Evolutionary conservation across 164 flowering plant species (phyloP), one percentile per base, ranked within the genome.

Genomic region (Sedum album): DNA sequence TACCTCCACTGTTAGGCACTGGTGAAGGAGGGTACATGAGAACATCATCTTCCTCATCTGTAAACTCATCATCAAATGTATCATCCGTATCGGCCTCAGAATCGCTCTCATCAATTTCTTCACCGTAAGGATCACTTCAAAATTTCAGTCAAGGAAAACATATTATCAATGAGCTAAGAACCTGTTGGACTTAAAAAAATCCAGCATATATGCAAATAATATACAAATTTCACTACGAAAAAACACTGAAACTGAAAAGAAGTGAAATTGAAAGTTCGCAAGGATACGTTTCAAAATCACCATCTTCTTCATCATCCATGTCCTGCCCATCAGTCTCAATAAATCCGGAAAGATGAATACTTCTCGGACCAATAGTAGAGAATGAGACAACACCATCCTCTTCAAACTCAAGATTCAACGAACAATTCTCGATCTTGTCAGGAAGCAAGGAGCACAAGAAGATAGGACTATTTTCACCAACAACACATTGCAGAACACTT

Each of bases 291-390:
- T 82, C 88, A 69, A 76, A 76, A 28, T 78, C 85, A 70, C 7
- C 38, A 3, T 35, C n/a, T n/a, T n/a, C n/a, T n/a, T 82, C 81
- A 15, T 44, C 71, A 42, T 44, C 66, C 61, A n/a, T n/a, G 55
- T 79, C 85, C 36, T 66, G 72, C 30, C 60, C 75, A 26, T 63
- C 69, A 4, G 72, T 76, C 36, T 72, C 76, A 73, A 83, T 79
- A 73, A 78, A 89, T 21, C 99, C 98, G 71, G 91, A 78, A 31
- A 95, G 91, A 73, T 92, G 93, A 65, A 92, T 80, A 70, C 93
- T 92, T 51, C 79, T 76, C 4, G 86, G 75, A 15, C 99, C 99
- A 68, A 78, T 44, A 49, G 93, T 88, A 2, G 99, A 86, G 80
- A 95, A 95, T 6, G 76, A 68, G 5, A 90, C 90, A 15, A 72